Percentiles rank a stretch among this genome's conserved stretches.
Conservation (phyloP, 371 early-diverging fungal genomes). For the Synchytrium microbalum region DNA sequence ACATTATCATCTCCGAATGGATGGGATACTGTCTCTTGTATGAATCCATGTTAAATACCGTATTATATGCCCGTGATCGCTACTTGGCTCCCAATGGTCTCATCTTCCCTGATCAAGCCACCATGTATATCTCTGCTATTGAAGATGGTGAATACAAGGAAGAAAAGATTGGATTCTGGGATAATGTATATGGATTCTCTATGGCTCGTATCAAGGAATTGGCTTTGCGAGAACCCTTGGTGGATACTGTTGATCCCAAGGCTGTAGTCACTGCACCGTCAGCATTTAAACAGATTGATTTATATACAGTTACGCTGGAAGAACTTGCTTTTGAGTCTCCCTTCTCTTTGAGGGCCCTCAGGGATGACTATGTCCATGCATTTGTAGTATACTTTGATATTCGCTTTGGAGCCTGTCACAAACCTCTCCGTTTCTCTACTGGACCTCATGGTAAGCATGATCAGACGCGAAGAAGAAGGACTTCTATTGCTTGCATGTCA, state of each 20-base stretch:
- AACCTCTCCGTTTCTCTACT: constrained; percentile 53
- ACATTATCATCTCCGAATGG: constrained; percentile 87
- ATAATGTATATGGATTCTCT: constrained; percentile 81
- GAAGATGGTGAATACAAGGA: constrained; percentile 74
- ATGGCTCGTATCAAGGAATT: constrained; percentile 72
- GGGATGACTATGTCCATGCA: constrained; percentile 61
- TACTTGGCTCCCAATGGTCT: constrained; percentile 58
- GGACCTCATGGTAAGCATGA: constrained; percentile 60
- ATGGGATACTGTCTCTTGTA: constrained; percentile 86
- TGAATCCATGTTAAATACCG: constrained; percentile 86
- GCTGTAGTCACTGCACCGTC: constrained; percentile 51
- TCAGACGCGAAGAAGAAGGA: no score
- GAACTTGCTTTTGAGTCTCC: constrained; percentile 59
- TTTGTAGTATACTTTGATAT: constrained; percentile 82
- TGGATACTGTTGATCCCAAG: constrained; percentile 60
- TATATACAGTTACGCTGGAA: constrained; percentile 55
- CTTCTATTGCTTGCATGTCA: no score
- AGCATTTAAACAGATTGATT: constrained; percentile 37
- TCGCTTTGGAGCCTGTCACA: constrained; percentile 64
- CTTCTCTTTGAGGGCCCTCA: constrained; percentile 49
- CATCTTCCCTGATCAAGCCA: constrained; percentile 65
- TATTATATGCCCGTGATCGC: constrained; percentile 72
- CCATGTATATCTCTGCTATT: constrained; percentile 64
- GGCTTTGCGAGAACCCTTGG: constrained; percentile 49
- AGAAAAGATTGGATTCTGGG: constrained; percentile 74